A percentile compares a stretch with the other conserved stretches of the same genome.
phyloP scores from a whole-genome alignment of 164 flowering plant species.

The Berberis thunbergii region DNA sequence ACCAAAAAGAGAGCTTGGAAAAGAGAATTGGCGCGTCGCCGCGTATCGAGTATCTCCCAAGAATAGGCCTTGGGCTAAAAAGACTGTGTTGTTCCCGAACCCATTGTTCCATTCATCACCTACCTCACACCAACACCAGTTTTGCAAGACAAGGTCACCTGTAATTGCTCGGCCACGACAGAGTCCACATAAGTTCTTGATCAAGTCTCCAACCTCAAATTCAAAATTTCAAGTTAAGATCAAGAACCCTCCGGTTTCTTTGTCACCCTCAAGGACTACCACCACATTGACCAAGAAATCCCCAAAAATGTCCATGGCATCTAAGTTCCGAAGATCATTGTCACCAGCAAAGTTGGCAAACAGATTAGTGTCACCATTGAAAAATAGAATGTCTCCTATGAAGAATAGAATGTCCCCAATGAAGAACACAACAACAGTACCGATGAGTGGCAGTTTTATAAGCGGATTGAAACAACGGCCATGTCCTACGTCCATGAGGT shows the following conservation, averaged over 20 bases:
- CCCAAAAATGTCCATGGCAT: slow-evolving; percentile 29
- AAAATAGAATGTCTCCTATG: slow-evolving; percentile 23
- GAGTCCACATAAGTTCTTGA: slow-evolving; percentile 68
- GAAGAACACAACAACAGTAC: slow-evolving; percentile 37
- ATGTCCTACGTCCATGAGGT: slow-evolving; percentile 17
- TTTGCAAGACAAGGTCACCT: slow-evolving; percentile 62
- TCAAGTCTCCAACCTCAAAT: slow-evolving; percentile 52
- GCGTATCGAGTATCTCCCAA: slow-evolving; percentile 79
- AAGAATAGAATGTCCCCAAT: slow-evolving; percentile 35
- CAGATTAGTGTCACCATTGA: slow-evolving; percentile 61
- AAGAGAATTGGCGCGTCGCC: slow-evolving; percentile 28
- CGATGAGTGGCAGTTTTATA: slow-evolving; percentile 23
- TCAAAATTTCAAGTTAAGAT: slow-evolving; percentile 50
- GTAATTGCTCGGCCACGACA: slow-evolving; percentile 31
- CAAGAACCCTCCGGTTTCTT: slow-evolving; percentile 25
- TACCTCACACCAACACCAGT: slow-evolving; percentile 37
- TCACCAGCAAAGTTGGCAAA: slow-evolving; percentile 62
- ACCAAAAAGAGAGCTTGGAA: slow-evolving; percentile 28
- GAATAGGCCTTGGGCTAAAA: slow-evolving; percentile 75
- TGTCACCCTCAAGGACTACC: slow-evolving; percentile 37
- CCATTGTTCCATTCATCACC: slow-evolving; percentile 62
- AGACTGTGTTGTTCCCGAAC: slow-evolving; percentile 82
- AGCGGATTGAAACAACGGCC: slow-evolving; percentile 58
- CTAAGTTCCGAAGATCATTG: slow-evolving; percentile 52
- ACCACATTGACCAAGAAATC: slow-evolving; percentile 23